phyloP scores from a whole-genome alignment of 2,329 filamentous ascomycete genomes.

The Tolypocladium sp. region DNA sequence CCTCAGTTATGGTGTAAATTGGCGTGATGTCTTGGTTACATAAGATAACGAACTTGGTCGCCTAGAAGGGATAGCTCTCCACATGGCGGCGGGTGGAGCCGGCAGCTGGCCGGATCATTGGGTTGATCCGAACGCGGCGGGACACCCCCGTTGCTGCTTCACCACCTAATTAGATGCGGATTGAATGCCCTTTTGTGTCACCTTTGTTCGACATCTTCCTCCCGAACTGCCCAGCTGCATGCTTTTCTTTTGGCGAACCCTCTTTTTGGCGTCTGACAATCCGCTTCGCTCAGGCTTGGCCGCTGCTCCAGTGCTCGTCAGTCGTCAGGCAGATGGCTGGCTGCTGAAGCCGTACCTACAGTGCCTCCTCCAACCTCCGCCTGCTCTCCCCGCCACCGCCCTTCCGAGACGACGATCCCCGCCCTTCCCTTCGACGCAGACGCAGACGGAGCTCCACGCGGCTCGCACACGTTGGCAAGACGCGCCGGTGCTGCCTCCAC shows the following conservation, averaged over 20 bases:
- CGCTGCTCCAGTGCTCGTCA: background rate
- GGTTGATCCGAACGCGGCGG: conserved; percentile 2
- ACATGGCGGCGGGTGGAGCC: conserved; percentile 3
- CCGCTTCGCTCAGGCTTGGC: background rate
- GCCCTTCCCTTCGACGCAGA: background rate
- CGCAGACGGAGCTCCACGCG: background rate
- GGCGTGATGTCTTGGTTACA: too few species aligned
- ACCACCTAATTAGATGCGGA: conserved; percentile 3
- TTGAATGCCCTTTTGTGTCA: conserved; percentile 1
- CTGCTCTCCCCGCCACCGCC: conserved; percentile 5
- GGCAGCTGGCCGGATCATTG: conserved; percentile 1
- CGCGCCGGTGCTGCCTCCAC: conserved; percentile 1
- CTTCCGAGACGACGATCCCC: background rate
- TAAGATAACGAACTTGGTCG: background rate
- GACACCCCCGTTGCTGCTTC: conserved; percentile 1
- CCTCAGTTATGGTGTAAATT: background rate
- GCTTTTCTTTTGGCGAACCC: background rate
- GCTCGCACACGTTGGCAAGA: background rate
- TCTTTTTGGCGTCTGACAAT: background rate
- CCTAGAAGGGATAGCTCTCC: background rate
- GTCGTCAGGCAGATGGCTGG: conserved; percentile 8
- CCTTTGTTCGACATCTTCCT: background rate
- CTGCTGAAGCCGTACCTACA: conserved; percentile 6
- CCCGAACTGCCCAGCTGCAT: background rate
- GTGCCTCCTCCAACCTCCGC: conserved; percentile 3